Percentiles rank a stretch among this genome's conserved stretches.
phyloP scores from a whole-genome alignment of 2,329 filamentous ascomycete species.

The Ophiostoma himal-ulmi region DNA sequence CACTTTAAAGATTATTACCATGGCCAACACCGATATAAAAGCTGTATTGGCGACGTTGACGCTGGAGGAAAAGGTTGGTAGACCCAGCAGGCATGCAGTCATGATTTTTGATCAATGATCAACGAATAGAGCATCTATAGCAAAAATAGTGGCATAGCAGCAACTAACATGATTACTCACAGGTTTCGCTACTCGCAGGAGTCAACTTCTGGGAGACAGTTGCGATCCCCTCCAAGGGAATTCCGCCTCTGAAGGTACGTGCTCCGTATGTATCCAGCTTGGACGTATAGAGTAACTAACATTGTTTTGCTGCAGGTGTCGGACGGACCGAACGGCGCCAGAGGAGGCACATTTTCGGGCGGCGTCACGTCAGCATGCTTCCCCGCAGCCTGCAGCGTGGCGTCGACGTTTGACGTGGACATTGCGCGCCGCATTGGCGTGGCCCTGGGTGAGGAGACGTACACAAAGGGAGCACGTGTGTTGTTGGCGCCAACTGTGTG shows the following conservation, averaged over 20 bases:
- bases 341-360: conserved; percentile 12
- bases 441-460: conserved; percentile 17
- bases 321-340: conserved; percentile 17
- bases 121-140: no score
- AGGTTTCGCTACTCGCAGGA: conserved; percentile 13
- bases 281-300: not conserved
- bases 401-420: conserved; percentile 12
- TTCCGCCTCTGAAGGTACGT: conserved; percentile 12
- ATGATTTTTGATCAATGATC: no score
- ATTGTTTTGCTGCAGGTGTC: not conserved
- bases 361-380: conserved; percentile 17
- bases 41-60: conserved; percentile 12
- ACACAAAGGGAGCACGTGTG: conserved; percentile 16
- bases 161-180: not conserved
- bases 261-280: not conserved
- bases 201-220: conserved; percentile 13
- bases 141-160: not conserved
- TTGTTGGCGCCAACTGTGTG: conserved; percentile 8
- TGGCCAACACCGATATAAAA: not conserved
- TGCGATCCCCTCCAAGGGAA: not conserved
- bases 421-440: conserved; percentile 8
- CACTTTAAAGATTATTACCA: not conserved
- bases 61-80: conserved; percentile 16
- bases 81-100: not conserved
- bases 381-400: conserved; percentile 15